Base-by-base conservation (phyloP, 768 basidiomycete genomes). In the Hypholoma fasciculare region DNA sequence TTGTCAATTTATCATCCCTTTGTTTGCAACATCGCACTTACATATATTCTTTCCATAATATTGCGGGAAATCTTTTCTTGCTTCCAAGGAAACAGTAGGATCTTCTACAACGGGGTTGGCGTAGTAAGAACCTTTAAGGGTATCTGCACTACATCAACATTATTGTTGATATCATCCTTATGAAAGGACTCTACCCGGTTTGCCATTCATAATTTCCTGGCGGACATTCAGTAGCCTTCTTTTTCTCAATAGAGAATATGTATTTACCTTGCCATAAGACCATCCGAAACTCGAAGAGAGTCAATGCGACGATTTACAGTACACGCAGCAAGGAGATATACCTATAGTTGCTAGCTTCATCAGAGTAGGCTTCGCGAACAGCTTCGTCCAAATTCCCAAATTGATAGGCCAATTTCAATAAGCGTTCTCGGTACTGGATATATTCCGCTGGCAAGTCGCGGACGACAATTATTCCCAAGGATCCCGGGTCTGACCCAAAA, bases 121-220 rank as follows among this genome's bases (percentile, higher is more conserved):
- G 69, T 99, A 99, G 75, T 87, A 99, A 0, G 92, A 94, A 3
- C 96, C 96, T 71, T 98, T 98, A 65, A 96, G 76, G 2, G 81
- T 77, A 70, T 98, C 94, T 88, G 62, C 26, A 51, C 37, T 42
- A 23, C 12, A 53, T 27, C 17, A 23, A 9, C 7, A 37, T 12
- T 26, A 14, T 48, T 8, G 8, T 4, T 51, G 7, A 37, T 47
- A 17, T 17, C 26, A 12, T 13, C 14, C 23, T 27, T 12, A 43
- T n/a, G 19, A 17, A 50, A 40, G 7, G 14, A n/a, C 37, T 68
- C 62, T 59, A 83, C 89, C 92, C 63, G 89, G 91, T 64, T 85
- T 88, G 30, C 96, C 96, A 66, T 98, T 98, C 95, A 98, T 97
- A 47, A 96, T 85, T 80, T 98, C 96, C 87, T 92, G 54, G 14